Base-by-base conservation (phyloP, 108 stramenopile genomes). In the Fistulifera solaris region DNA sequence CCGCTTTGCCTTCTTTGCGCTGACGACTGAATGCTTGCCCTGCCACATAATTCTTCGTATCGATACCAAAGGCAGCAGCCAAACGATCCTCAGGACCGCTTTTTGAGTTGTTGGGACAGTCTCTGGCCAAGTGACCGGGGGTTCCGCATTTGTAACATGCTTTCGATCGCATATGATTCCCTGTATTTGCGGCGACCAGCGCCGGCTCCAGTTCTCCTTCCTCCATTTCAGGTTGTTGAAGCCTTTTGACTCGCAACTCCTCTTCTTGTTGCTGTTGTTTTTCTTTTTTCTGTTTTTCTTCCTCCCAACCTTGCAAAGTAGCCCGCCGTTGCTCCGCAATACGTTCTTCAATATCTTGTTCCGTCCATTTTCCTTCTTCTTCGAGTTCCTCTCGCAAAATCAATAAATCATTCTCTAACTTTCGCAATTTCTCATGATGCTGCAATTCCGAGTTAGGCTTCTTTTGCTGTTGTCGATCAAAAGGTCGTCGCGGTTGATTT, bases 1-100 rank as follows among this genome's bases (percentile, higher is more conserved):
- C 11, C 11, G 44, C 11, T 45, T 45, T 45, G 17, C 2, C 19
- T 45, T 45, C 72, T 45, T 82, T 80, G 8, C 83, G 47, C 51
- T 91, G 83, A 1, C 78, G 68, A 58, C 87, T 78, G 64, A 91
- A 91, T 28, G 89, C 89, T 54, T 57, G 63, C 3, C 89, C 89
- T 54, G 81, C 85, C n/a, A 77, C 79, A 46, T 87, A 76, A 5
- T 11, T 17, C 17, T 11, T 21, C 4, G 17, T 45, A 11, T 17
- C 17, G 21, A 45, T 45, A 5, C 21, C 19, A 45, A 45, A 45
- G 7, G 44, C 44, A 3, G 31, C 31, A 35, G 31, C 31, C 31
- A 35, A 35, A 35, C 31, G 31, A 35, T 35, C 31, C 31, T 8
- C 31, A 35, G 31, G 8, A 6, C 31, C 31, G 8, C 31, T 8